phyloP scores from a whole-genome alignment of 169 alveolate genomes.

The Toxoplasma gondii region DNA sequence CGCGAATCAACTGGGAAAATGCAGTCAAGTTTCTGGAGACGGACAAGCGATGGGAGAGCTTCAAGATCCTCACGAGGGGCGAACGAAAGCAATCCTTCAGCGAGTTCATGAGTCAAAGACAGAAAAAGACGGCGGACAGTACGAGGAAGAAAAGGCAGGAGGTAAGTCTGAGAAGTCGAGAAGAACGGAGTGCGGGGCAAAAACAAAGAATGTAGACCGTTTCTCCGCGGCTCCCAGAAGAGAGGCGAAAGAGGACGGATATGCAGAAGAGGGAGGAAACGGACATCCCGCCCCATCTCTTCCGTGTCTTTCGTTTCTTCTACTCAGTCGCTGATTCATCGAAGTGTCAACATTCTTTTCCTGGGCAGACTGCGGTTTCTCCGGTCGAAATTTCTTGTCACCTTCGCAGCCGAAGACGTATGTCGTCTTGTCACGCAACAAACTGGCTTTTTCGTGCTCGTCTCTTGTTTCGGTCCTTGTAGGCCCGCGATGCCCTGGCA shows the following conservation, averaged over 20 bases:
- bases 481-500: conserved; percentile 26
- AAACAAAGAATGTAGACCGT: too few species aligned
- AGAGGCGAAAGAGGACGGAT: not conserved
- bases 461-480: not conserved
- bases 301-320: too few species aligned
- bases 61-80: conserved; percentile 78
- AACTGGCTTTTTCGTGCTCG: too few species aligned
- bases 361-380: too few species aligned
- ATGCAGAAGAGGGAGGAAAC: not conserved
- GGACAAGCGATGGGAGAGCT: conserved; percentile 56
- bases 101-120: conserved; percentile 80
- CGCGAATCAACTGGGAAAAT: conserved; percentile 64
- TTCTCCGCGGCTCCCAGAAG: too few species aligned
- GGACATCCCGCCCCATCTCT: too few species aligned
- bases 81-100: conserved; percentile 84
- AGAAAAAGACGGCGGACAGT: conserved; percentile 81
- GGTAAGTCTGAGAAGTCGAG: not conserved
- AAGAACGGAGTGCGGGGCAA: not conserved
- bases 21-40: conserved; percentile 60
- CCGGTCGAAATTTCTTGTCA: too few species aligned
- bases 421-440: too few species aligned
- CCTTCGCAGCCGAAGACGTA: too few species aligned
- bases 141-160: conserved; percentile 56
- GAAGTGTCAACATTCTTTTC: too few species aligned
- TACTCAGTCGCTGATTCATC: too few species aligned